These are phyloP conservation scores for Coemansia sp. DNA, from an alignment of 192 early-diverging fungal species.

Conservation along the genomic window DNA sequence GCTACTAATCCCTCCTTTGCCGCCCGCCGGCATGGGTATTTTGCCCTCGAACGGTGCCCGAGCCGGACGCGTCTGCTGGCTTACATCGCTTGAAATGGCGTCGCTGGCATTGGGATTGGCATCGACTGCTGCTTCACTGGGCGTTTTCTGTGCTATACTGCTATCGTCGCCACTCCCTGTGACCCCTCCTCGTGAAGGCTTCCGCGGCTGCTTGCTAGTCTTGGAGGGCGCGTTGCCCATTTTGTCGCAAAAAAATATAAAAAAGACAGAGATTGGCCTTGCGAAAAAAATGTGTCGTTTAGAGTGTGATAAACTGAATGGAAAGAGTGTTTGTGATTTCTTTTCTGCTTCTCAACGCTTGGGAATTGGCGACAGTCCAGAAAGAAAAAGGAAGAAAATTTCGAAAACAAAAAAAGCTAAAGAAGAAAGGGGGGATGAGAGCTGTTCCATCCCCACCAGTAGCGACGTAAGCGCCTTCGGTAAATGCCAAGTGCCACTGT, in stretches of 20 bases:
- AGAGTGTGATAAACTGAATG: too few species aligned
- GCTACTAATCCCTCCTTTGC: neutral
- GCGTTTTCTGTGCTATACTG: neutral
- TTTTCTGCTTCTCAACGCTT: too few species aligned
- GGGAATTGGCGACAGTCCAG: too few species aligned
- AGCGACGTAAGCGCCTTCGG: too few species aligned
- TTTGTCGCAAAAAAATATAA: neutral
- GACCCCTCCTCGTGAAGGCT: slow-evolving; percentile 1
- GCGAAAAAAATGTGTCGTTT: too few species aligned
- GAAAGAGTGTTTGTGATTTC: too few species aligned
- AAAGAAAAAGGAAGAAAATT: too few species aligned
- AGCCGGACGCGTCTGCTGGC: neutral
- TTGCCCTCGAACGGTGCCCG: slow-evolving; percentile 24
- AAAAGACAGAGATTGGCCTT: neutral
- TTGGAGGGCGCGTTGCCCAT: slow-evolving; percentile 54
- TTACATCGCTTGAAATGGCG: neutral
- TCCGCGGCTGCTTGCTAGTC: slow-evolving; percentile 27
- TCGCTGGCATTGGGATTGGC: slow-evolving; percentile 1
- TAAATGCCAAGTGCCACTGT: too few species aligned
- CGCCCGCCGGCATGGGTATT: slow-evolving; percentile 10
- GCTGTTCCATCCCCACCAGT: too few species aligned
- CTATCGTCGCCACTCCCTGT: neutral
- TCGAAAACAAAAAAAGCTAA: too few species aligned
- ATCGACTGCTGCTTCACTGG: slow-evolving; percentile 3
- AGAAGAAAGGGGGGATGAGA: too few species aligned